Percentiles rank a stretch among this genome's conserved stretches.
phyloP scores from a whole-genome alignment of 345 rosid genomes.

The Hibiscus tridactylites region DNA sequence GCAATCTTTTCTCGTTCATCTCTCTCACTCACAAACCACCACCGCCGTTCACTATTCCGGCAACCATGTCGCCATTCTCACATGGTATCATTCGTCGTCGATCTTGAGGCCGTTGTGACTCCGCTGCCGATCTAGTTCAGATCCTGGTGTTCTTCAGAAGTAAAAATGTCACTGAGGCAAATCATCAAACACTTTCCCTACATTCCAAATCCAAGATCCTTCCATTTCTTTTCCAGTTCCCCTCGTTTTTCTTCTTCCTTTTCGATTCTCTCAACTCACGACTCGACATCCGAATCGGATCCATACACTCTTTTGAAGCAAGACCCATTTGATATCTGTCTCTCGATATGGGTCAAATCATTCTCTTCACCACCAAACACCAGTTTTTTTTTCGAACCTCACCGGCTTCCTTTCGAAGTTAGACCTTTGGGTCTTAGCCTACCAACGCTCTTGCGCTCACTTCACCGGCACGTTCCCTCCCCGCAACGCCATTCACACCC shows the following conservation, averaged over 20 bases:
- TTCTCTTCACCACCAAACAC: slow-evolving; percentile 55
- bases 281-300: slow-evolving; percentile 17
- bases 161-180: slow-evolving; percentile 35
- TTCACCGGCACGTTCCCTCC: slow-evolving; percentile 87
- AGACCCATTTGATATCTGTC: slow-evolving; percentile 73
- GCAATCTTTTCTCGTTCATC: too few relatives aligned
- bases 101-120: too few relatives aligned
- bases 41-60: too few relatives aligned
- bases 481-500: slow-evolving; percentile 58
- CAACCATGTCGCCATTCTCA: too few relatives aligned
- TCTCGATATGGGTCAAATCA: slow-evolving; percentile 85
- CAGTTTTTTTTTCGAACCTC: slow-evolving; percentile 59
- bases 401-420: slow-evolving; percentile 82
- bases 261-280: slow-evolving; percentile 13
- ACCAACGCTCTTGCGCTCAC: slow-evolving; percentile 77
- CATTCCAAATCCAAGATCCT: slow-evolving; percentile 6
- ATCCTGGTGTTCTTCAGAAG: too few relatives aligned
- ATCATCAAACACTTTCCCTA: slow-evolving; percentile 55
- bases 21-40: too few relatives aligned
- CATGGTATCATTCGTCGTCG: too few relatives aligned
- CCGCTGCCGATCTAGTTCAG: too few relatives aligned
- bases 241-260: slow-evolving; percentile 29
- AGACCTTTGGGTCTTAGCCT: slow-evolving; percentile 90
- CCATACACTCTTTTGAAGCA: slow-evolving; percentile 62
- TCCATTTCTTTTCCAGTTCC: background rate